Conservation (phyloP, 2,329 filamentous ascomycete genomes). For the Trichoderma arundinaceum region DNA sequence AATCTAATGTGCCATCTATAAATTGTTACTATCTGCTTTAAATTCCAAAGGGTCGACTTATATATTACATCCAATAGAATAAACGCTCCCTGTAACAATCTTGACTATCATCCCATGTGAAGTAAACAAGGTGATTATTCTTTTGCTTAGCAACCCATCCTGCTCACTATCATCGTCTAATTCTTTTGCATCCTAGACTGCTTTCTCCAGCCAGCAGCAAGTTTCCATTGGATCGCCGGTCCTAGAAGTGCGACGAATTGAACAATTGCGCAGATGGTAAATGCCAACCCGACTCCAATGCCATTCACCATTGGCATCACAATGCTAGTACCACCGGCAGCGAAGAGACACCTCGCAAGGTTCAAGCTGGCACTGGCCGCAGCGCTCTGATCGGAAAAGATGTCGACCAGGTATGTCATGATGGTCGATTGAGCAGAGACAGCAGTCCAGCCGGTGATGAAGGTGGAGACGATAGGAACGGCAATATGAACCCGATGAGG, state of each 20-base stretch:
- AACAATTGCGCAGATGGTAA: constrained; percentile 52
- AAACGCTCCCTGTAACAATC: too few species aligned
- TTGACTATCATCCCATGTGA: too few species aligned
- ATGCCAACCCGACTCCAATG: constrained; percentile 59
- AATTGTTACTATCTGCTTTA: too few species aligned
- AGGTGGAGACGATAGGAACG: constrained; percentile 54
- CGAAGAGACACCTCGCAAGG: constrained; percentile 59
- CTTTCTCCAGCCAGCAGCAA: constrained; percentile 20
- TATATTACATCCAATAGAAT: too few species aligned
- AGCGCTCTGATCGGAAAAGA: constrained; percentile 58
- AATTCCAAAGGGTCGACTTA: too few species aligned
- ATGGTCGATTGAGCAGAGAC: constrained; percentile 61
- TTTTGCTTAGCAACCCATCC: too few species aligned
- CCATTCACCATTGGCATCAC: constrained; percentile 58
- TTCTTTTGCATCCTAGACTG: constrained; percentile 5
- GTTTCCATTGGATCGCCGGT: constrained; percentile 8
- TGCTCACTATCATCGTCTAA: neutral
- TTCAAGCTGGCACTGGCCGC: constrained; percentile 63
- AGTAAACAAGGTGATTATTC: neutral
- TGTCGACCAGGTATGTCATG: constrained; percentile 61
- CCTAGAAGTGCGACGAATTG: constrained; percentile 52
- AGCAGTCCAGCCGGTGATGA: constrained; percentile 54
- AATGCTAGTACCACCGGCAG: constrained; percentile 57
- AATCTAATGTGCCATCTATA: too few species aligned
- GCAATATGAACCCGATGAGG: constrained; percentile 50